A percentile compares a stretch with the other conserved stretches of the same genome.
Evolutionary conservation across 2,329 filamentous ascomycete species (phyloP).

Genomic region (Phyllosticta capitalensis): DNA sequence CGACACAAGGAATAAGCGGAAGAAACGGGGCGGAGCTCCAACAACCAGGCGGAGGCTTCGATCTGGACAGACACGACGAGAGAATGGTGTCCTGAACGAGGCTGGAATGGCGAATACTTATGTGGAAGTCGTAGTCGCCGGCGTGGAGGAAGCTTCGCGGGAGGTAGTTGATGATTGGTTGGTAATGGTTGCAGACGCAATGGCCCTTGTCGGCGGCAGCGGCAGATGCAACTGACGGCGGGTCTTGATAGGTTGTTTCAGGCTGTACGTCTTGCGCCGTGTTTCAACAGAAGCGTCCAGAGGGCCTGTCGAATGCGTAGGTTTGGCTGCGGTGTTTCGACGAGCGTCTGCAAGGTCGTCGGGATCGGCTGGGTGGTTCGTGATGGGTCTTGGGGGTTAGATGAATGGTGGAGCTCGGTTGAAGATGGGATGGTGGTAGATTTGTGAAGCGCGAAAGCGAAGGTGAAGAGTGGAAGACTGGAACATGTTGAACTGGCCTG

Average conservation of each 20-base stretch:
- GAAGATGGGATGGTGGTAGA: not conserved
- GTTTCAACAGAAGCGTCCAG: constrained; percentile 7
- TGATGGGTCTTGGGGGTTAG: not conserved
- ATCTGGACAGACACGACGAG: not conserved
- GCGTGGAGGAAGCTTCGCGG: not conserved
- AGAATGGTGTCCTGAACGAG: not conserved
- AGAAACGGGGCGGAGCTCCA: constrained; percentile 9
- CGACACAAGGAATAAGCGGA: not conserved
- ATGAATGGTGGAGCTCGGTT: not conserved
- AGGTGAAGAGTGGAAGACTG: not conserved
- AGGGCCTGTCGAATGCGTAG: not conserved
- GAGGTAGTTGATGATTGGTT: constrained; percentile 1
- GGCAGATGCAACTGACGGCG: not conserved
- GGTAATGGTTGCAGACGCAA: not conserved
- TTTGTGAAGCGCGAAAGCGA: not conserved
- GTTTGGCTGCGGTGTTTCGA: constrained; percentile 3
- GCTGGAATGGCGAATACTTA: constrained; percentile 6
- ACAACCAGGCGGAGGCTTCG: constrained; percentile 11
- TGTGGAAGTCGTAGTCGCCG: constrained; percentile 3
- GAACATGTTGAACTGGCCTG: not conserved
- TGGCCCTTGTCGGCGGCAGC: constrained; percentile 6
- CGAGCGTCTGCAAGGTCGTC: constrained; percentile 7
- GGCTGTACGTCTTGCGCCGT: constrained; percentile 1
- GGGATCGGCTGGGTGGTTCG: not conserved
- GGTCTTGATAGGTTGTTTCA: constrained; percentile 10